phyloP scores from a whole-genome alignment of 768 basidiomycete species.

The Collybia mongolica region DNA sequence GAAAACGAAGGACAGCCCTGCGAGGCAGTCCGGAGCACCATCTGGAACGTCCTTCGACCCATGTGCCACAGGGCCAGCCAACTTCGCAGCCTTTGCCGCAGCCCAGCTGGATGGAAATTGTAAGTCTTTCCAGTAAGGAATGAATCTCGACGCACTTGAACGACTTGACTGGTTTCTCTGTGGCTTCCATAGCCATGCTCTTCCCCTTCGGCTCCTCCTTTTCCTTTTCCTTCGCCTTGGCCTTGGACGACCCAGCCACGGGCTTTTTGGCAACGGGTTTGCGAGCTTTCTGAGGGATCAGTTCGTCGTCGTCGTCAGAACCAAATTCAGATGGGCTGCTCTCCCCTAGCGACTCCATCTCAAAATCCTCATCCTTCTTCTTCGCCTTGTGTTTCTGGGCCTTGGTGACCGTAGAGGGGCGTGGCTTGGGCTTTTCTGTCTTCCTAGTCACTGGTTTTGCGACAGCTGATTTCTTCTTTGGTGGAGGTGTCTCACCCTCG shows the following conservation, averaged over 20 bases:
- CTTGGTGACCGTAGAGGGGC: constrained; percentile 11
- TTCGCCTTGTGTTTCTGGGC: constrained; percentile 4
- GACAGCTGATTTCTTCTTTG: constrained; percentile 39
- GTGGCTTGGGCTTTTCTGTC: constrained; percentile 15
- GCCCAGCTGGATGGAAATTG: constrained; percentile 32
- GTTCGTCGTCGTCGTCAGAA: constrained; percentile 17
- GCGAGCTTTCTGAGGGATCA: constrained; percentile 6
- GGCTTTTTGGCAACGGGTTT: constrained; percentile 17
- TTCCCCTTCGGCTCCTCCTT: constrained; percentile 12
- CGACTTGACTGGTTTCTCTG: constrained; percentile 16
- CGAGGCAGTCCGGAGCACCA: constrained; percentile 69
- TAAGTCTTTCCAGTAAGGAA: background rate
- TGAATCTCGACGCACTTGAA: constrained; percentile 21
- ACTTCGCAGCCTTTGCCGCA: constrained; percentile 55
- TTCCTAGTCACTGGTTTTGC: background rate
- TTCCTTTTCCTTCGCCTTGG: constrained; percentile 7
- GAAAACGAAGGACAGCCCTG: constrained; percentile 90
- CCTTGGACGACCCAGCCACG: constrained; percentile 2
- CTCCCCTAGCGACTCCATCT: constrained; percentile 15
- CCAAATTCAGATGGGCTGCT: constrained; percentile 10
- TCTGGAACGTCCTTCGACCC: constrained; percentile 75
- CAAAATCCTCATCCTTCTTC: constrained; percentile 27
- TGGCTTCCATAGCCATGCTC: constrained; percentile 13
- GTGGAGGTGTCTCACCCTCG: constrained; percentile 27
- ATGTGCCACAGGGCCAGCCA: constrained; percentile 60